Base-by-base conservation (phyloP, 2,329 filamentous ascomycete genomes). In the Sarocladium strictum region DNA sequence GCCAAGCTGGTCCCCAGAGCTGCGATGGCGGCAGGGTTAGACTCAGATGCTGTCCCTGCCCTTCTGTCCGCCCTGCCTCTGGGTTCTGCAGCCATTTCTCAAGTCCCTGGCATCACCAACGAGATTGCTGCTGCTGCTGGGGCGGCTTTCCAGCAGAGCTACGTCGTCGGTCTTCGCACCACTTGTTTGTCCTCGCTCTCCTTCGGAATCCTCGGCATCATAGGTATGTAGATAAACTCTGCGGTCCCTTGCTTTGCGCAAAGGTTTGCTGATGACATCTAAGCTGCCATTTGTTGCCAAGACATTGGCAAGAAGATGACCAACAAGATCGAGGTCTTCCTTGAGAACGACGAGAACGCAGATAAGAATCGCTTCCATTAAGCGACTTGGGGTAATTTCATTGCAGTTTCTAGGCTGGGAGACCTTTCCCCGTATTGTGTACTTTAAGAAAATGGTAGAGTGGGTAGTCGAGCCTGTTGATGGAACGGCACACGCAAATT, bases 241-340 rank as follows among this genome's bases (percentile, higher is more conserved):
- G n/a, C n/a, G n/a, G n/a, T n/a, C n/a, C n/a, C n/a, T n/a, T n/a
- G n/a, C n/a, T n/a, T n/a, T n/a, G n/a, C n/a, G n/a, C n/a, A n/a
- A n/a, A n/a, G n/a, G n/a, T n/a, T n/a, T 43, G 43, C 40, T 45
- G 40, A 56, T 57, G 38, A 57, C 45, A 43, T 2, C 19, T 35
- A n/a, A 63, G 62, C 65, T n/a, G 66, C 63, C 53, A 10, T 63
- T n/a, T 67, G 58, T 51, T 68, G 66, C 56, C 61, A 67, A 54
- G 65, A 68, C 52, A 67, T 68, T 51, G 65, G 60, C 29, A 58
- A 61, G 38, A 68, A 68, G 64, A 69, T 69, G 67, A 67, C 66
- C 58, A 62, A 68, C 59, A 68, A 68, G 64, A 69, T 69, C 57
- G 66, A 69, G 55, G 61, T 69, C 24, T 69, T 63, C 59, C 57